A percentile compares a stretch with the other conserved stretches of the same genome.
phyloP scores from a whole-genome alignment of 371 early-diverging fungal species.

The Chytridiales sp. region DNA sequence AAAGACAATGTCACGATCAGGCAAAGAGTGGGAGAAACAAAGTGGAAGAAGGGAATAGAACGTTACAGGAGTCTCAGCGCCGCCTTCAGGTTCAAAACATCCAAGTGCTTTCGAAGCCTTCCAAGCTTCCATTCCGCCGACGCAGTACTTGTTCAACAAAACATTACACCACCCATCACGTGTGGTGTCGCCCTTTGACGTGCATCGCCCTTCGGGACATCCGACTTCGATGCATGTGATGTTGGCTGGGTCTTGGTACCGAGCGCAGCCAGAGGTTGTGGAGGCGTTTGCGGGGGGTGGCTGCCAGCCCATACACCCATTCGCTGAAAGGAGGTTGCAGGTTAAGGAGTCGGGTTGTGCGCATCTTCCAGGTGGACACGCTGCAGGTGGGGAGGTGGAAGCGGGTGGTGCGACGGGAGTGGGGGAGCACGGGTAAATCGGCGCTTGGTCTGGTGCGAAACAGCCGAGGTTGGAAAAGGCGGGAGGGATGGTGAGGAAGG shows the following conservation, averaged over 20 bases:
- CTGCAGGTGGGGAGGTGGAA: neutral
- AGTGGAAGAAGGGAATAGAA: neutral
- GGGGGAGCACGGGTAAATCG: neutral
- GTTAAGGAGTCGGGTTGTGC: neutral
- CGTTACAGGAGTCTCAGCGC: neutral
- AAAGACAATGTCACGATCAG: neutral
- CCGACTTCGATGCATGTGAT: neutral
- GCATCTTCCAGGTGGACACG: neutral
- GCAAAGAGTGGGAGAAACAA: neutral
- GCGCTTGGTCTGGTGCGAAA: conserved; percentile 3
- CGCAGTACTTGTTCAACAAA: neutral
- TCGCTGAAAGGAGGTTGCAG: neutral
- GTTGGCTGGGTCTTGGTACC: neutral
- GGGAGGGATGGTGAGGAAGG: neutral
- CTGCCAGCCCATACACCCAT: neutral
- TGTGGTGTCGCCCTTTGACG: too few species aligned
- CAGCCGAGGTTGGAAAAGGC: conserved; percentile 2
- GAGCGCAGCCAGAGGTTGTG: neutral
- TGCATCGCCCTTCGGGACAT: neutral
- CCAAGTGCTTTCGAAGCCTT: neutral
- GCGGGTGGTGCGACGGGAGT: neutral
- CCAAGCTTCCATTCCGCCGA: neutral
- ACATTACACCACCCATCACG: neutral
- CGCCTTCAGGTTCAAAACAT: neutral
- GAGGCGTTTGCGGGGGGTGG: neutral